Evolutionary conservation across 495 filamentous ascomycete genomes (phyloP).

Genomic region (Cercophora scortea): DNA sequence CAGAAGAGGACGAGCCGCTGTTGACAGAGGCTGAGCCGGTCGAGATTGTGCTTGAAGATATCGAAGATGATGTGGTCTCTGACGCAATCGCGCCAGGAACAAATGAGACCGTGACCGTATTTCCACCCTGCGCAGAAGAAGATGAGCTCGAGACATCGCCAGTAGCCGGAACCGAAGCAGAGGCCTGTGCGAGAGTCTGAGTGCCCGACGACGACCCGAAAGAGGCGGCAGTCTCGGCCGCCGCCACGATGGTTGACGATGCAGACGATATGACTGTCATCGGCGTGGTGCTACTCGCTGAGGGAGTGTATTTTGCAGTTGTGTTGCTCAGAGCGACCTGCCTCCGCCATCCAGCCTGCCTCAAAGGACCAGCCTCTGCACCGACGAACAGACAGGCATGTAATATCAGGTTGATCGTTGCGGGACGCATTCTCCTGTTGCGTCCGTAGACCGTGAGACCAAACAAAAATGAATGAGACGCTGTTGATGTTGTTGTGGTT

Average conservation of each 20-base stretch:
- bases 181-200: background rate
- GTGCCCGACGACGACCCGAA: no score
- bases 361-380: conserved; percentile 21
- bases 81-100: background rate
- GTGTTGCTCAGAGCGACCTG: background rate
- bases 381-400: conserved; percentile 7
- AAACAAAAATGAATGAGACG: background rate
- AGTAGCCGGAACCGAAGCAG: background rate
- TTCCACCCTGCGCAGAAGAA: background rate
- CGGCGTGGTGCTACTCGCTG: no score
- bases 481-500: no score
- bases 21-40: background rate
- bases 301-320: background rate
- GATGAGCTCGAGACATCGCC: background rate
- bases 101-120: background rate
- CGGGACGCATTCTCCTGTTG: conserved; percentile 14
- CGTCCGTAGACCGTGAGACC: background rate
- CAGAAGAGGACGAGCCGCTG: background rate
- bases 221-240: no score
- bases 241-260: no score
- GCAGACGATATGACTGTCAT: no score
- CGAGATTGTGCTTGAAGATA: background rate
- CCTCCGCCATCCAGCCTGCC: background rate
- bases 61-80: background rate
- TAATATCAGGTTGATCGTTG: conserved; percentile 4